Base-by-base conservation (phyloP, 306 rosid genomes). In the Phaseolus lunatus region DNA sequence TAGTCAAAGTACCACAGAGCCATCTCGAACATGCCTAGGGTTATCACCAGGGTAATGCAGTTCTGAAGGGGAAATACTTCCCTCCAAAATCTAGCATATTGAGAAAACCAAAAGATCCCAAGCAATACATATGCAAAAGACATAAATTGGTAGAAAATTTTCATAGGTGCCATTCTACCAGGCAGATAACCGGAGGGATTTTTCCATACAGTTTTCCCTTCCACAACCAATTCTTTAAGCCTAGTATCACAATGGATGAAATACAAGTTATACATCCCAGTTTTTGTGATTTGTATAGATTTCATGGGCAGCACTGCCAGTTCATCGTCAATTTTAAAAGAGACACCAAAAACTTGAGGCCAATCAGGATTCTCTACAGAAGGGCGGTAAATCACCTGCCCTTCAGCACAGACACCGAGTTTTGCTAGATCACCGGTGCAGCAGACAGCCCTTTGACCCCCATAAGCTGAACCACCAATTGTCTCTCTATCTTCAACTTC, bases 381-480 rank as follows among this genome's bases (percentile, higher is more conserved):
- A 0, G 84, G 96, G 49, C 94, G 96, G 88, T 87, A 76, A 78
- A 95, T 95, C 68, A 92, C 84, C 57, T 84, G 91, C 19, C 99
- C 99, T 89, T 92, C 93, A 35, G 74, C 44, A 65, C 99, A 95
- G 24, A 87, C 96, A 62, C 97, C 98, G 13, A 92, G 72, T 84
- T 95, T 95, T 11, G 98, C 97, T 54, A 95, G 96, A 88, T 95
- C 99, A 27, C 90, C 79, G 0, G 99, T 87, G 85, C 99, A 95
- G 83, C 99, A 92, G 35, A 95, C 93, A 19, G 99, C 99, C 85
- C 99, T 91, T 81, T 95, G 99, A 80, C 99, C 98, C 12, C 99
- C 98, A 80, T 95, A 95, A 2, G 97, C 99, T 1, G 99, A 92
- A 78, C 99, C 99, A 61, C 99, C 98, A 63, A 95, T 86, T 35